Evolutionary conservation across 2,329 filamentous ascomycete species (phyloP).

Genomic region (Curvularia lunata): DNA sequence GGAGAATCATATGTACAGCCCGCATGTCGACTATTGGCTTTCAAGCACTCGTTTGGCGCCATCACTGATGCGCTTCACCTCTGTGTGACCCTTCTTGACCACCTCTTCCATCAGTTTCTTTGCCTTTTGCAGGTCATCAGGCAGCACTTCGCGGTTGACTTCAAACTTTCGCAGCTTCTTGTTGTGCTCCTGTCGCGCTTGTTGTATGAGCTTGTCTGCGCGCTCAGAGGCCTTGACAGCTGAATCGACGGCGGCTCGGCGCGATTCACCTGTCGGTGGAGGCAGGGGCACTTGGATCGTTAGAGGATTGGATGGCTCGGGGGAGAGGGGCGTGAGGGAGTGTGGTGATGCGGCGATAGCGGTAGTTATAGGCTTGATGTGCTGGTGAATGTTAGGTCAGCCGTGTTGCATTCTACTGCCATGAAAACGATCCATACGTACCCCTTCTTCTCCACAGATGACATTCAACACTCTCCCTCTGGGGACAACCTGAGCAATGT

Average conservation of each 20-base stretch:
- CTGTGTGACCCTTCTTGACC: slow-evolving; percentile 55
- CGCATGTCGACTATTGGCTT: slow-evolving; percentile 28
- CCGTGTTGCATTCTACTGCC: background rate
- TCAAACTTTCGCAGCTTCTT: slow-evolving; percentile 56
- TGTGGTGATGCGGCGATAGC: slow-evolving; percentile 61
- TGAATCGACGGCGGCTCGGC: slow-evolving; percentile 49
- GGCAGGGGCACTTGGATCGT: slow-evolving; percentile 63
- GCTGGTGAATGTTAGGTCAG: slow-evolving; percentile 44
- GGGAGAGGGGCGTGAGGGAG: slow-evolving; percentile 58
- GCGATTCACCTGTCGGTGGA: slow-evolving; percentile 63
- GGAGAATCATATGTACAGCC: background rate
- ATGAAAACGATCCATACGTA: slow-evolving; percentile 46
- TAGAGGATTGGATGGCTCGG: slow-evolving; percentile 57
- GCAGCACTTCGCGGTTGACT: slow-evolving; percentile 51
- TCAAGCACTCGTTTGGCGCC: slow-evolving; percentile 57
- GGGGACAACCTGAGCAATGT: slow-evolving; percentile 71
- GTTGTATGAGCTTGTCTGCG: slow-evolving; percentile 51
- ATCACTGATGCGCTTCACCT: slow-evolving; percentile 58
- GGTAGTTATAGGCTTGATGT: slow-evolving; percentile 61
- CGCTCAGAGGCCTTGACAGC: slow-evolving; percentile 53
- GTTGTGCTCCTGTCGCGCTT: slow-evolving; percentile 56
- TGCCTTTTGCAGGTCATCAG: slow-evolving; percentile 59
- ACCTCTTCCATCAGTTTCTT: slow-evolving; percentile 58
- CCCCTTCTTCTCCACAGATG: slow-evolving; percentile 69
- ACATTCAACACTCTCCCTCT: slow-evolving; percentile 67